Base-by-base conservation (phyloP, 2,329 filamentous ascomycete genomes). In the Pezizomycotina sp. region DNA sequence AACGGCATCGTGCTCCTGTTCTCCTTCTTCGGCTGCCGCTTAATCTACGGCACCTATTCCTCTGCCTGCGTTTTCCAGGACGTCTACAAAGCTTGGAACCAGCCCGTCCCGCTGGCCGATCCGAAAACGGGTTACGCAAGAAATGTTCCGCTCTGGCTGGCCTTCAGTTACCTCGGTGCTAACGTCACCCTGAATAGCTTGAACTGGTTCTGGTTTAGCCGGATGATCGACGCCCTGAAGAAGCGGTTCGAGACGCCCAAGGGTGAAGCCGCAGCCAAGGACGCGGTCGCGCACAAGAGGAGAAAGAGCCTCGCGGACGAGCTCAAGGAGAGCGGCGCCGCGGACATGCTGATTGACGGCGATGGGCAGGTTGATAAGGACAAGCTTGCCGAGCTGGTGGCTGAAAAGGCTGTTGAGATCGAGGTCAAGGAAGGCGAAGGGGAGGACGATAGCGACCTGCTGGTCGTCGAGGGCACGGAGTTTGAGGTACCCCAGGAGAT, bases 141-240 rank as follows among this genome's bases (percentile, higher is more conserved):
- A 27, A 61, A 59, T 2, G 60, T 84, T 3, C 80, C 79, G 0
- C 20, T 70, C 1, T 86, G 79, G 79, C 62, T 89, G 14, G 72
- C 69, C 1, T 59, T 56, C 9, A 60, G 70, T 18, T 89, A 89
- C 52, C 57, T 83, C 5, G 64, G 63, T 6, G 73, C 70, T 52
- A 89, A 89, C 55, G 35, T 80, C 13, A 68, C 69, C 0, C 65
- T 91, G 16, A 86, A 83, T 52, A 64, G 67, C 8, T 61, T 91
- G 34, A 91, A 91, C 58, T 73, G 79, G 52, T 79, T 75, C 58
- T 91, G 81, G 81, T 89, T 86, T 55, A 64, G 71, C 52, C 82
- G 81, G 66, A 91, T 91, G 81, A 73, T 91, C 45, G 65, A 71
- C 42, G 78, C 80, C 6, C 71, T 89, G 8, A 65, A 73, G 42